Evolutionary conservation across 2,329 filamentous ascomycete genomes (phyloP).

Genomic region (Verticillium nubilum): DNA sequence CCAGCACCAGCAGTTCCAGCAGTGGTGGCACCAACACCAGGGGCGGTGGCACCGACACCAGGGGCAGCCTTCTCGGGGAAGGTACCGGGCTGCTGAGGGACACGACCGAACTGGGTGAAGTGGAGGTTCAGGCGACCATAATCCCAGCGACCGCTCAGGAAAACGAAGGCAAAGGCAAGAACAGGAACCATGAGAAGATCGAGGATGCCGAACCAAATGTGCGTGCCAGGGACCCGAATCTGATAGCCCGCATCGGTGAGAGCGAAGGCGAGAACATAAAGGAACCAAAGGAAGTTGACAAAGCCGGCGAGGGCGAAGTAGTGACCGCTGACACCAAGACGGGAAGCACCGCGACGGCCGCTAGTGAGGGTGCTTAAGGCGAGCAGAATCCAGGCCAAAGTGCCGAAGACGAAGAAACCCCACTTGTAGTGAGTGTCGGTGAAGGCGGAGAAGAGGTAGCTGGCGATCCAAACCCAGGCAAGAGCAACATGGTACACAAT

Average conservation of each 20-base stretch:
- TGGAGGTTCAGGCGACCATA: conserved; percentile 43
- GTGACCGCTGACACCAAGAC: conserved; percentile 36
- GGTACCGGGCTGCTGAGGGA: conserved; percentile 29
- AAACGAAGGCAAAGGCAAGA: conserved; percentile 33
- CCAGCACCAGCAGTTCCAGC: background rate
- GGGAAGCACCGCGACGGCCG: conserved; percentile 30
- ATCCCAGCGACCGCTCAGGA: conserved; percentile 44
- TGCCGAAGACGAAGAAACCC: conserved; percentile 52
- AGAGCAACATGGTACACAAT: conserved; percentile 45
- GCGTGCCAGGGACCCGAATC: conserved; percentile 37
- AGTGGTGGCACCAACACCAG: background rate
- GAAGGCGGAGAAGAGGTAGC: conserved; percentile 43
- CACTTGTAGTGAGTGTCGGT: conserved; percentile 47
- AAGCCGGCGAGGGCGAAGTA: conserved; percentile 40
- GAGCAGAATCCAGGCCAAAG: conserved; percentile 39
- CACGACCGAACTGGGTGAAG: conserved; percentile 51
- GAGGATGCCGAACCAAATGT: conserved; percentile 49
- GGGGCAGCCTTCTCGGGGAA: conserved; percentile 39
- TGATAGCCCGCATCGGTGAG: conserved; percentile 46
- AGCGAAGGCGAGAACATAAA: conserved; percentile 50
- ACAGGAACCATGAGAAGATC: conserved; percentile 43
- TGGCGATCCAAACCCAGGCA: conserved; percentile 45
- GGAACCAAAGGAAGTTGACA: conserved; percentile 45
- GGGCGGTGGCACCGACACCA: conserved; percentile 13
- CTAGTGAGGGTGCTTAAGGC: conserved; percentile 35